Conservation (phyloP, 83 land plant species). For the Diphasiastrum complanatum region DNA sequence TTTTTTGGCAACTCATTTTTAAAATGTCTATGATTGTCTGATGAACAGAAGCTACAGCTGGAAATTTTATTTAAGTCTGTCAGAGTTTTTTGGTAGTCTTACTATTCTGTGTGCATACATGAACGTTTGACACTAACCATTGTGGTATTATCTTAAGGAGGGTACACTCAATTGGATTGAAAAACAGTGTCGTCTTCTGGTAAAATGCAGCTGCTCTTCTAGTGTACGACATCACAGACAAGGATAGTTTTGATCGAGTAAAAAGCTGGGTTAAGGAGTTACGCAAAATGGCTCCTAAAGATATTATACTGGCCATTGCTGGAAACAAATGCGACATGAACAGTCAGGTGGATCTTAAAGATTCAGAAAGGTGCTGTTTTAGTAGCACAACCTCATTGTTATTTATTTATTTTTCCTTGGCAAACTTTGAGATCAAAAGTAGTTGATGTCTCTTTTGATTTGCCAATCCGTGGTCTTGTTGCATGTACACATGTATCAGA, state of each 20-base stretch:
- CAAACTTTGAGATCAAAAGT: too few relatives aligned
- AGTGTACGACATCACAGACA: constrained; percentile 49
- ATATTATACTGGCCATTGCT: constrained; percentile 42
- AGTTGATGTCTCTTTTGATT: too few relatives aligned
- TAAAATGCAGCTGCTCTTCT: constrained; percentile 38
- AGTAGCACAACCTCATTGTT: too few relatives aligned
- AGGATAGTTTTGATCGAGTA: constrained; percentile 45
- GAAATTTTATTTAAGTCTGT: too few relatives aligned
- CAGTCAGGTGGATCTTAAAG: constrained; percentile 36
- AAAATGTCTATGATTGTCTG: too few relatives aligned
- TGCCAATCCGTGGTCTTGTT: too few relatives aligned
- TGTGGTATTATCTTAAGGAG: not conserved
- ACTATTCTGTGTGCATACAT: not conserved
- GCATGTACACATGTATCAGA: too few relatives aligned
- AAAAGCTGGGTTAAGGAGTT: constrained; percentile 53
- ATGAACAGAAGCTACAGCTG: too few relatives aligned
- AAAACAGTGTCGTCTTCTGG: not conserved
- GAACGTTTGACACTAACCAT: not conserved
- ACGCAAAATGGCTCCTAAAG: constrained; percentile 47
- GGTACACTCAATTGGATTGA: not conserved
- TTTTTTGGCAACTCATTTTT: too few relatives aligned
- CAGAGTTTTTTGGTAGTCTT: too few relatives aligned
- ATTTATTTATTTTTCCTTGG: too few relatives aligned
- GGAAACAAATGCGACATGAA: constrained; percentile 52
- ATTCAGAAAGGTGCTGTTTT: constrained; percentile 51